Evolutionary conservation across 768 basidiomycete species (phyloP).

Genomic region (Suillus cothurnatus): DNA sequence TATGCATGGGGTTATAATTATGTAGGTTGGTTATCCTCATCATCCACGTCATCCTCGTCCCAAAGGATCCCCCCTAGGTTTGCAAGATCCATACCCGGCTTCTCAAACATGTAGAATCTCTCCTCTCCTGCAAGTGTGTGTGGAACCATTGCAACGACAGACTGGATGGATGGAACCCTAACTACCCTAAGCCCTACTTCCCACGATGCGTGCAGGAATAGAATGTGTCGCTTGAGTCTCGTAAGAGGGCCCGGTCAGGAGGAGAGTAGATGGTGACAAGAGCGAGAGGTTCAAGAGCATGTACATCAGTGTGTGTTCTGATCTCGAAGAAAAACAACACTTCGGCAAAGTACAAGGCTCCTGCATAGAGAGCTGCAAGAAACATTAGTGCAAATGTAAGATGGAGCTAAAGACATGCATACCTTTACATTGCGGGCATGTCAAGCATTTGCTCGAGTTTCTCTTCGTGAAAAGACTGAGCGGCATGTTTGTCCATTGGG

Average conservation of each 20-base stretch:
- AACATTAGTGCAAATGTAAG: too few relatives aligned
- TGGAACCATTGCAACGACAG: constrained; percentile 9
- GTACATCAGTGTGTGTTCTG: too few relatives aligned
- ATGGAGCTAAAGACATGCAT: neutral
- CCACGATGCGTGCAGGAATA: constrained; percentile 8
- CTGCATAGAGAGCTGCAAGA: neutral
- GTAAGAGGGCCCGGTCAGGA: constrained; percentile 18
- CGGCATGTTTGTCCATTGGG: constrained; percentile 25
- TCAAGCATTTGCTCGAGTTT: constrained; percentile 9
- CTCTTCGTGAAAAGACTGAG: constrained; percentile 15
- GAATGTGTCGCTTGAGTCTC: neutral
- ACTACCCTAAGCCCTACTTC: neutral
- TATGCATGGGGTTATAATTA: too few relatives aligned
- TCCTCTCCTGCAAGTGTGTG: constrained; percentile 2
- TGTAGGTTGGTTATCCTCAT: neutral
- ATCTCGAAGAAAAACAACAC: neutral
- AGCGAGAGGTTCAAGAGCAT: constrained; percentile 15
- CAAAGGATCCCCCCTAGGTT: constrained; percentile 4
- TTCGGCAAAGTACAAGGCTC: neutral
- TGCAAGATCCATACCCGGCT: constrained; percentile 11
- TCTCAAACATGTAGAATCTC: constrained; percentile 7
- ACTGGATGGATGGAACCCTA: too few relatives aligned
- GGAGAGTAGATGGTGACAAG: constrained; percentile 24
- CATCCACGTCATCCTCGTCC: neutral
- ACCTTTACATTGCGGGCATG: constrained; percentile 17